Conservation (phyloP, 2,329 filamentous ascomycete genomes). For the Pleomassaria siparia region DNA sequence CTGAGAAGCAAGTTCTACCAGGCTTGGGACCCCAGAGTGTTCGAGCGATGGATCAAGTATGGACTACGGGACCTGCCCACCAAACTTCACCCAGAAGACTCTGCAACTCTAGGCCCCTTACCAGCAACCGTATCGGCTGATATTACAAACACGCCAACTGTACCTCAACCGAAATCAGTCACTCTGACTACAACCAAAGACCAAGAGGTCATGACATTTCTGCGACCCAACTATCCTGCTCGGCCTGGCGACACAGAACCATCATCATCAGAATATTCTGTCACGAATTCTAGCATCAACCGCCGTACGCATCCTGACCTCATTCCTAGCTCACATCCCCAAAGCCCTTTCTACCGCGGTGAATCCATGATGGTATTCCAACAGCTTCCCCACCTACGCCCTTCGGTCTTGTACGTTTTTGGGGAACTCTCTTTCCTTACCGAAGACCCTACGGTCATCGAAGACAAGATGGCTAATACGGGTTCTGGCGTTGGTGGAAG, state of each 20-base stretch:
- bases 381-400: conserved; percentile 62
- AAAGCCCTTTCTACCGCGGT: conserved; percentile 65
- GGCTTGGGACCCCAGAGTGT: conserved; percentile 77
- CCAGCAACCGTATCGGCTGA: conserved; percentile 20
- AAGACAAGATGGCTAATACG: conserved; percentile 64
- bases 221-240: conserved; percentile 61
- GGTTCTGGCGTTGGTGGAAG: conserved; percentile 68
- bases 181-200: conserved; percentile 82
- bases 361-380: conserved; percentile 61
- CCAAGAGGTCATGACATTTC: conserved; percentile 81
- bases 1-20: conserved; percentile 73
- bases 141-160: conserved; percentile 22
- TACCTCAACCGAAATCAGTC: conserved; percentile 50
- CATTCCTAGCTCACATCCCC: conserved; percentile 36
- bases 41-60: conserved; percentile 71
- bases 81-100: conserved; percentile 51
- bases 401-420: conserved; percentile 69
- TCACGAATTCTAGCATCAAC: conserved; percentile 35
- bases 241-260: conserved; percentile 49
- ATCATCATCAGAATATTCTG: conserved; percentile 28
- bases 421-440: conserved; percentile 63
- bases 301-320: conserved; percentile 48
- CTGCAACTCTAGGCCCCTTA: conserved; percentile 15
- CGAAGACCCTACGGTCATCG: conserved; percentile 47
- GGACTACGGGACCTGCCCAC: conserved; percentile 78